Conservation (phyloP, 129 eudicot species). For the Silybum marianum region DNA sequence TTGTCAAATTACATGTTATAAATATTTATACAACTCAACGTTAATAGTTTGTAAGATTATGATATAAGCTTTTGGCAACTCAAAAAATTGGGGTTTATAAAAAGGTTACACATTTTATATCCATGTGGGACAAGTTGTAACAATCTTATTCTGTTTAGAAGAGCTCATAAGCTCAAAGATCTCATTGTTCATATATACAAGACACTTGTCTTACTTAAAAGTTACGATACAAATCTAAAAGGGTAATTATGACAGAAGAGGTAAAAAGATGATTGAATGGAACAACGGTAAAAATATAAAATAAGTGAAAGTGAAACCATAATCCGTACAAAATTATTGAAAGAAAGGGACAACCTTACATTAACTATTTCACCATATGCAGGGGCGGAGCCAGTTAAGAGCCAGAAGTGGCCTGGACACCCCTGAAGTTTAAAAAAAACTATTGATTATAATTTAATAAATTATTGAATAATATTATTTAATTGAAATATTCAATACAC, state of each 20-base stretch:
- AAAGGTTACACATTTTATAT: neutral
- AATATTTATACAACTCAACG: neutral
- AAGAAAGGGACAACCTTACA: constrained; percentile 7
- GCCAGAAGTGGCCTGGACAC: no score
- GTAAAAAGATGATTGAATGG: neutral
- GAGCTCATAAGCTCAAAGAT: neutral
- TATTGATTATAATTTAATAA: no score
- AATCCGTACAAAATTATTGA: constrained; percentile 15
- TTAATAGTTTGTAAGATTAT: neutral
- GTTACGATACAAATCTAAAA: neutral
- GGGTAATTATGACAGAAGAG: neutral
- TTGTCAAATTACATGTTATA: no score
- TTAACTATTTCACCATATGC: no score
- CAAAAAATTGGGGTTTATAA: neutral
- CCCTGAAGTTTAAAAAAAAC: no score
- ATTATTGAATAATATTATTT: no score
- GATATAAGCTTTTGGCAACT: neutral
- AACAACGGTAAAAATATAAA: constrained; percentile 11
- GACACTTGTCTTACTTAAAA: neutral
- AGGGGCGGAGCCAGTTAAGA: no score
- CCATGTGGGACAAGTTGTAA: neutral
- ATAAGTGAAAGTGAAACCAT: constrained; percentile 24
- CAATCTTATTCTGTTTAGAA: no score
- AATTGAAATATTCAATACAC: no score
- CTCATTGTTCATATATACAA: neutral